Percentiles rank a stretch among this genome's conserved stretches.
Evolutionary conservation across 768 basidiomycete species (phyloP).

Genomic region (Kwoniella pini): DNA sequence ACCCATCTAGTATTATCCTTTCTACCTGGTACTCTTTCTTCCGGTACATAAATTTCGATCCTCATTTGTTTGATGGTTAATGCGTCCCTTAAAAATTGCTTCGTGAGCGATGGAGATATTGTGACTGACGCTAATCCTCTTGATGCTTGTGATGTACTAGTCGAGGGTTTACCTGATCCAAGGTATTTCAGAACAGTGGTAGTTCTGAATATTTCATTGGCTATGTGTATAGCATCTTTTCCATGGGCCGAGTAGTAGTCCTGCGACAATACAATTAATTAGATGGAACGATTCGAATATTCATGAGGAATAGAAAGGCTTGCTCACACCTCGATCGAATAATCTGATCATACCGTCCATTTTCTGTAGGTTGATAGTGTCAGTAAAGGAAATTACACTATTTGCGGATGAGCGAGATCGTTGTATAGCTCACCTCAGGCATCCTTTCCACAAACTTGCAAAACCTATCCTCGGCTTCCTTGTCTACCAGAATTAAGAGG

Average conservation of each 20-base stretch:
- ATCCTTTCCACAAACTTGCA: constrained; percentile 58
- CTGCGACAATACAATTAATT: constrained; percentile 22
- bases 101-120: constrained; percentile 73
- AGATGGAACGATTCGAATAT: too few relatives aligned
- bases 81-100: constrained; percentile 80
- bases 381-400: neutral
- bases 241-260: constrained; percentile 89
- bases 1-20: constrained; percentile 74
- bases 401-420: neutral
- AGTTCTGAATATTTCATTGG: constrained; percentile 62
- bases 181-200: constrained; percentile 91
- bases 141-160: constrained; percentile 38
- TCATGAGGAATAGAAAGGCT: neutral
- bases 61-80: constrained; percentile 85
- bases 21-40: constrained; percentile 60
- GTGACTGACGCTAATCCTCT: constrained; percentile 69
- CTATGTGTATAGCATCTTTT: constrained; percentile 81
- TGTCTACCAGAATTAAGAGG: constrained; percentile 60
- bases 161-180: constrained; percentile 56
- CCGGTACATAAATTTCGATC: constrained; percentile 85
- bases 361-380: constrained; percentile 39
- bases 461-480: constrained; percentile 75
- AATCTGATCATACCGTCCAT: constrained; percentile 75
- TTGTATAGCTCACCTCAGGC: constrained; percentile 48
- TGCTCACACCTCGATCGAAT: constrained; percentile 66